Percentiles rank a stretch among this genome's conserved stretches.
Evolutionary conservation across 306 rosid species (phyloP).

Genomic region (Hylodesmum podocarpum): DNA sequence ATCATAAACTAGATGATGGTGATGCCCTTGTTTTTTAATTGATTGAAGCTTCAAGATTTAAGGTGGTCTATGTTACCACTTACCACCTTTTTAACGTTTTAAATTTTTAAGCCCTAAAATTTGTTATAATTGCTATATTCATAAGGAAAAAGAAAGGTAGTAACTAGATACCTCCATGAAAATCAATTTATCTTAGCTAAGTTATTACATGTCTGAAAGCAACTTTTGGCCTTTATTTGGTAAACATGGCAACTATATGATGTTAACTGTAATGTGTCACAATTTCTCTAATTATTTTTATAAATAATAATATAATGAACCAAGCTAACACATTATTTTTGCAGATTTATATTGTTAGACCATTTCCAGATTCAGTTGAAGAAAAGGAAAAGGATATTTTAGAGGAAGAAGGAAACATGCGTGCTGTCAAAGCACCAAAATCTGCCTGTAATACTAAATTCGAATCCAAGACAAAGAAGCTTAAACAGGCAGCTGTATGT

Average conservation of each 20-base stretch:
- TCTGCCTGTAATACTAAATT: not conserved
- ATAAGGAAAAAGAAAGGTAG: too few relatives aligned
- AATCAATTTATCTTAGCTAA: not conserved
- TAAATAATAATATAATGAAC: not conserved
- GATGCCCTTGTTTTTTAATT: constrained; percentile 79
- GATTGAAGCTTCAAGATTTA: constrained; percentile 56
- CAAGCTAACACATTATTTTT: not conserved
- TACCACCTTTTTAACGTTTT: not conserved
- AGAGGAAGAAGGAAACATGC: constrained; percentile 21
- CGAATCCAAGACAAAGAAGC: constrained; percentile 20
- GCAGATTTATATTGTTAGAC: constrained; percentile 61
- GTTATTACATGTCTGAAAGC: constrained; percentile 11
- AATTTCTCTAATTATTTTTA: not conserved
- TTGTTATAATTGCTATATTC: not conserved
- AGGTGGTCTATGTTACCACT: constrained; percentile 39
- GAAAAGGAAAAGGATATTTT: constrained; percentile 11
- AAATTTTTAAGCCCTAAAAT: not conserved
- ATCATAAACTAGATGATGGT: constrained; percentile 77
- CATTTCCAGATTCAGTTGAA: constrained; percentile 37
- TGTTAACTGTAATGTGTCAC: not conserved
- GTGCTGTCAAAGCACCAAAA: constrained; percentile 26
- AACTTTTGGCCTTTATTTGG: not conserved
- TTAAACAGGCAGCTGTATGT: constrained; percentile 8
- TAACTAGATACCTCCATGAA: too few relatives aligned
- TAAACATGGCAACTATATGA: not conserved